Conservation (phyloP, 2,329 filamentous ascomycete genomes). For the Plenodomus biglobosus region DNA sequence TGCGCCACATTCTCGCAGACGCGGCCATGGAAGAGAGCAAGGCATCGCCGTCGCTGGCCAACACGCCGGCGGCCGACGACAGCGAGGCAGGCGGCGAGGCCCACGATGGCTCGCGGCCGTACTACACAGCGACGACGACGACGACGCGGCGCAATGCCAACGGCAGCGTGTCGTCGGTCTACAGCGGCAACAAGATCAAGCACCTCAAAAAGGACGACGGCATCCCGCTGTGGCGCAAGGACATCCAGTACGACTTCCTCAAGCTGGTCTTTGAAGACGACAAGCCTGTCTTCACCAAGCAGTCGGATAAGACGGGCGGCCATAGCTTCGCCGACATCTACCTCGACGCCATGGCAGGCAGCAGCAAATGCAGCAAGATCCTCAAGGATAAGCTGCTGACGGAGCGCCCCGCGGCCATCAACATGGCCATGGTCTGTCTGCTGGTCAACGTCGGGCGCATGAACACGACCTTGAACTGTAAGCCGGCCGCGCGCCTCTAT, state of each 20-base stretch:
- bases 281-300: constrained; percentile 80
- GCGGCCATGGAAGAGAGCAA: constrained; percentile 41
- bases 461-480: constrained; percentile 98
- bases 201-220: constrained; percentile 89
- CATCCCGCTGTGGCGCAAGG: constrained; percentile 80
- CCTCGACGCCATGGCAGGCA: constrained; percentile 97
- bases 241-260: constrained; percentile 88
- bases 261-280: constrained; percentile 77
- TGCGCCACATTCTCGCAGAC: constrained; percentile 45
- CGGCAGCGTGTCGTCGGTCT: constrained; percentile 66
- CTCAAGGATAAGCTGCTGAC: constrained; percentile 93
- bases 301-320: constrained; percentile 77
- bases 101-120: constrained; percentile 30
- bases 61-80: constrained; percentile 38
- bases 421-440: constrained; percentile 99
- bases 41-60: constrained; percentile 28
- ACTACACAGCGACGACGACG: constrained; percentile 53
- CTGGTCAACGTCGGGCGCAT: constrained; percentile 96
- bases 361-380: constrained; percentile 98
- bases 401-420: constrained; percentile 87
- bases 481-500: no score
- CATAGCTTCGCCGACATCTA: constrained; percentile 89
- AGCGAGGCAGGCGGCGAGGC: constrained; percentile 34
- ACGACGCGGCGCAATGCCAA: constrained; percentile 63
- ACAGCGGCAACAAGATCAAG: constrained; percentile 74